A percentile compares a stretch with the other conserved stretches of the same genome.
phyloP scores from a whole-genome alignment of 306 rosid genomes.

The Cicer yamashitae region DNA sequence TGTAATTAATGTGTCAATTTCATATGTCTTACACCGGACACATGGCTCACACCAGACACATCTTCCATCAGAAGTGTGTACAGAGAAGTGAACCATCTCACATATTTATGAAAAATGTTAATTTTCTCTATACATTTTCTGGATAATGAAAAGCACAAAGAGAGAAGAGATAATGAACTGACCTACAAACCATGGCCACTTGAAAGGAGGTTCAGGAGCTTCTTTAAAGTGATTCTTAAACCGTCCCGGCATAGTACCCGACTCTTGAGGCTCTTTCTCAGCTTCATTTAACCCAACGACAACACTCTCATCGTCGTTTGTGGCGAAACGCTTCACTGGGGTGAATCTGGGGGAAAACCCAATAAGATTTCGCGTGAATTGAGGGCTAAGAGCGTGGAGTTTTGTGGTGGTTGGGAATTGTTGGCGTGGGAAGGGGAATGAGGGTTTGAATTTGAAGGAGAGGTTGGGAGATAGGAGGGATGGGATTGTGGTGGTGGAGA shows the following conservation, averaged over 20 bases:
- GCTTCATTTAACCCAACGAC: conserved; percentile 51
- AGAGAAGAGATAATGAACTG: not conserved
- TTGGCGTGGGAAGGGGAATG: conserved; percentile 29
- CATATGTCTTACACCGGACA: too few species aligned
- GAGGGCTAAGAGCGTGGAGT: conserved; percentile 41
- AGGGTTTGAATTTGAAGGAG: conserved; percentile 55
- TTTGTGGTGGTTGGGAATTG: conserved; percentile 43
- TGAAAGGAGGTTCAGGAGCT: conserved; percentile 71
- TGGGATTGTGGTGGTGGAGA: conserved; percentile 58
- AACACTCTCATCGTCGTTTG: conserved; percentile 32
- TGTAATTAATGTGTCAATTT: too few species aligned
- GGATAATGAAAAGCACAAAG: conserved; percentile 30
- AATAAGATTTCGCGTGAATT: conserved; percentile 30
- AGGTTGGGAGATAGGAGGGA: conserved; percentile 51
- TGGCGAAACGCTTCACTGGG: conserved; percentile 47
- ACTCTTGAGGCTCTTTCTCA: conserved; percentile 61
- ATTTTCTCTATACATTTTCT: not conserved
- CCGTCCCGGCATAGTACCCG: conserved; percentile 81
- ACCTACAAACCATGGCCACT: conserved; percentile 93
- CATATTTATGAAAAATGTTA: too few species aligned
- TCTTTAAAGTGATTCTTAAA: conserved; percentile 72
- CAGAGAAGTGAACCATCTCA: too few species aligned
- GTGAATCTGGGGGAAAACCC: conserved; percentile 49
- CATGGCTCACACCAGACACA: too few species aligned
- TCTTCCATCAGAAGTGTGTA: too few species aligned